A percentile compares a stretch with the other conserved stretches of the same genome.
Conservation (phyloP, 2,329 filamentous ascomycete species). For the Herpotrichia juniperi region DNA sequence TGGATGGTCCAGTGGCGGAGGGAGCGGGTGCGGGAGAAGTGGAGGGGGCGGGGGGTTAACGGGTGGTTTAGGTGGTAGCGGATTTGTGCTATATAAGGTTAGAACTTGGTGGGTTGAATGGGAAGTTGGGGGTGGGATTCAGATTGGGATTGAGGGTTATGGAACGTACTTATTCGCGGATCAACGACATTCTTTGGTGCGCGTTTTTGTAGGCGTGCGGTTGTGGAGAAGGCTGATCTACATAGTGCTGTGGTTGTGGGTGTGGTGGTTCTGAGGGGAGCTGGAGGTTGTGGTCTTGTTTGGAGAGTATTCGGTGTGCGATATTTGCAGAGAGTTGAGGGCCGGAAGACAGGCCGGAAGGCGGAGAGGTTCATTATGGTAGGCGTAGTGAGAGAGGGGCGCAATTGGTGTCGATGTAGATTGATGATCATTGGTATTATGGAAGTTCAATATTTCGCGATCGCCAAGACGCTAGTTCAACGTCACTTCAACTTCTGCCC, state of each 20-base stretch:
- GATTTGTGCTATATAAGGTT: slow-evolving; percentile 60
- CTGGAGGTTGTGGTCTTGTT: slow-evolving; percentile 18
- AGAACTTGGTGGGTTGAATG: neutral
- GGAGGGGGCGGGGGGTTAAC: slow-evolving; percentile 75
- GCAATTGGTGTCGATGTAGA: slow-evolving; percentile 6
- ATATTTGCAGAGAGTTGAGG: slow-evolving; percentile 15
- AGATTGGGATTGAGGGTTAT: neutral
- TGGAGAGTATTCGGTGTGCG: slow-evolving; percentile 14
- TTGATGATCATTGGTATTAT: neutral
- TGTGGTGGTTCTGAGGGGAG: slow-evolving; percentile 16
- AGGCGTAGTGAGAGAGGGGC: slow-evolving; percentile 10
- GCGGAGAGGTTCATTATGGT: slow-evolving; percentile 33
- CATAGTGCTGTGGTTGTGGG: slow-evolving; percentile 11
- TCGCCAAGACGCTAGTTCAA: slow-evolving; percentile 3
- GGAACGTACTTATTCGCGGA: slow-evolving; percentile 39
- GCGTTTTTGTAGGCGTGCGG: slow-evolving; percentile 32
- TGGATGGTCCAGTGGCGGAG: slow-evolving; percentile 99
- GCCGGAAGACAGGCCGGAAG: slow-evolving; percentile 31
- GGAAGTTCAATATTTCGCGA: slow-evolving; percentile 8
- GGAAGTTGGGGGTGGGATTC: neutral
- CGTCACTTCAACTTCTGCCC: neutral
- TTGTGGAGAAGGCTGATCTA: slow-evolving; percentile 37
- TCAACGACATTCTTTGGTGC: slow-evolving; percentile 27
- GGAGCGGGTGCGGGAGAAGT: slow-evolving; percentile 84
- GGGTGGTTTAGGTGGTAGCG: slow-evolving; percentile 74